Conservation (phyloP, 2,329 filamentous ascomycete genomes). For the Neofusicoccum sp. region DNA sequence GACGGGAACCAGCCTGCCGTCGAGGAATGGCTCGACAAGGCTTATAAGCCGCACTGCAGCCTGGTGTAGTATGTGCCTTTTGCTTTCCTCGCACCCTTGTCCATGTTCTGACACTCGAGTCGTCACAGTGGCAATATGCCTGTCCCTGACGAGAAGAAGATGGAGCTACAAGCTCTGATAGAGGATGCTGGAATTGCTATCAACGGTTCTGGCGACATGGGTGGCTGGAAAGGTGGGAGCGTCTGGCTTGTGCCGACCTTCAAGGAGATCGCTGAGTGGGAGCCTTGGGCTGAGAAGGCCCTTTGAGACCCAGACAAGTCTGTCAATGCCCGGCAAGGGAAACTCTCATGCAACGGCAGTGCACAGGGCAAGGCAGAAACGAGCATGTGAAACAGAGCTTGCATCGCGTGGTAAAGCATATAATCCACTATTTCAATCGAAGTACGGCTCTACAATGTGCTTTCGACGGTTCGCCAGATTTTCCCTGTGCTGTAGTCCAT, state of each 20-base stretch:
- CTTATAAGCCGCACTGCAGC: slow-evolving; percentile 41
- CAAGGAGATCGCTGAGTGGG: slow-evolving; percentile 38
- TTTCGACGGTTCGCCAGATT: no score
- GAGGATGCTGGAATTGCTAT: slow-evolving; percentile 27
- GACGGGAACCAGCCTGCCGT: slow-evolving; percentile 24
- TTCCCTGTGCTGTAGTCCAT: not conserved
- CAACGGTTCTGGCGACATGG: slow-evolving; percentile 25
- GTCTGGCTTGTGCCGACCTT: slow-evolving; percentile 43
- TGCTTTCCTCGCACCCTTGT: not conserved
- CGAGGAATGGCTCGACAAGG: slow-evolving; percentile 31
- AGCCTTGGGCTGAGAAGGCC: slow-evolving; percentile 5
- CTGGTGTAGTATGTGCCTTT: slow-evolving; percentile 40
- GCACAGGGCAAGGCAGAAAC: no score
- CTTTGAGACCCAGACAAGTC: not conserved
- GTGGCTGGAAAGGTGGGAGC: slow-evolving; percentile 35
- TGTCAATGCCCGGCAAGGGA: not conserved
- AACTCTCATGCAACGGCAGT: not conserved
- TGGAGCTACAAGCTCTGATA: slow-evolving; percentile 25
- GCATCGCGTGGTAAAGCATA: no score
- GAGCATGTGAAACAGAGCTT: no score
- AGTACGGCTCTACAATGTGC: no score
- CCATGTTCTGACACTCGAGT: not conserved
- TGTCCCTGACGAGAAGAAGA: slow-evolving; percentile 25
- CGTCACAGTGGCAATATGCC: slow-evolving; percentile 1
- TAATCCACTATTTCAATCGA: no score